Evolutionary conservation across 495 filamentous ascomycete genomes (phyloP), one percentile per base, ranked within the genome.

Genomic region (Cenococcum geophilum): DNA sequence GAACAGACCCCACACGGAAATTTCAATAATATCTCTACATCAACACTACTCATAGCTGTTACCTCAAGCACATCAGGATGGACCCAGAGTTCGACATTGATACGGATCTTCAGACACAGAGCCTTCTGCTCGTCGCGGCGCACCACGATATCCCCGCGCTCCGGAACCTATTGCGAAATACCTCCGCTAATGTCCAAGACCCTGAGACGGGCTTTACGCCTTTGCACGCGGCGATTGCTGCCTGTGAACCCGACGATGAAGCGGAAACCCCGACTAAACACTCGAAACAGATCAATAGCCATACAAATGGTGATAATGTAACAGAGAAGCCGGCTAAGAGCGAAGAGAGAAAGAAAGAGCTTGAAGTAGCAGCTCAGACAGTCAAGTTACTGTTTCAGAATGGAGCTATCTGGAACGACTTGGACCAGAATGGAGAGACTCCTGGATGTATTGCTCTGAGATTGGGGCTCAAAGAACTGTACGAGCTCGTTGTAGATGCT

Each of bases 391-490:
- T 98, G 23, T 77, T 98, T 55, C 78, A 91, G 66, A 84, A 89
- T 70, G 93, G 93, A 1, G 95, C 89, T 5, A 96, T 97, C 57
- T 98, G 93, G 93, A 98, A 98, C 74, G 91, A 96, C 72, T 77
- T 98, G 3, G 90, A 97, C 66, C 74, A 77, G 40, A 84, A 88
- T 48, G 80, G 87, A 59, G 91, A 97, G 79, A 98, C 95, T 14
- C 92, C 93, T 0, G 93, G 90, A 1, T 97, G 95, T 75, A 69
- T 97, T 18, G 93, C 93, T 11, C 76, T 76, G 42, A 76, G 91
- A 35, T 74, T 96, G 14, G 86, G 85, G 0, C 72, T 87, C 63
- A 76, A 68, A n/a, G 84, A 86, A 57, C 71, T 96, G 49, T 98
- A 98, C 70, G 83, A 88, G 20, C 68, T 92, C 37, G 85, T 92